Conservation (phyloP, 1,284 basidiomycete genomes). For the Coriolopsis trogii region DNA sequence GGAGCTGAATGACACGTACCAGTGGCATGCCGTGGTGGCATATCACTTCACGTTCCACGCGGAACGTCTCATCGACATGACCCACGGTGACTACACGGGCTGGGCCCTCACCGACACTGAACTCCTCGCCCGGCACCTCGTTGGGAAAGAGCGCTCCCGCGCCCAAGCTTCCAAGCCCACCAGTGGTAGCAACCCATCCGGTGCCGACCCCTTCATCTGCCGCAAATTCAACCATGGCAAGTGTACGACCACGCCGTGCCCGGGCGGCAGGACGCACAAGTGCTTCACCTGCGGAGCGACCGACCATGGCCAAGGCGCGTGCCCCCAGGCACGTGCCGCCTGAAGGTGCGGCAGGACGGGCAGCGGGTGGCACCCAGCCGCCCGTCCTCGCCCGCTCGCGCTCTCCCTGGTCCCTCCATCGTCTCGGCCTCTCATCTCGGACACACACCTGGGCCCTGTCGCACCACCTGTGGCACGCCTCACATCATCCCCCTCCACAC, state of each 20-base stretch:
- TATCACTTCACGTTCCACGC: conserved; percentile 13
- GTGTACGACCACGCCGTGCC: conserved; percentile 8
- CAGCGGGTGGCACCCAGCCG: not conserved
- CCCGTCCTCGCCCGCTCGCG: not conserved
- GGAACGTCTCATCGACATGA: conserved; percentile 7
- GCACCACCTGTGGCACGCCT: no score
- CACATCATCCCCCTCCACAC: not conserved
- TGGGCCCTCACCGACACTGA: conserved; percentile 2
- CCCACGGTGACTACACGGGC: conserved; percentile 8
- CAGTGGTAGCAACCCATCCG: not conserved
- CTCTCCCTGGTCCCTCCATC: not conserved
- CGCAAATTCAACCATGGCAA: conserved; percentile 8
- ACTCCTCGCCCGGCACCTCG: conserved; percentile 1
- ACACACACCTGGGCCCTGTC: no score
- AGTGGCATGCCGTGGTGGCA: conserved; percentile 3
- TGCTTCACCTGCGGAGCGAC: not conserved
- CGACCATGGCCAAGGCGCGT: conserved; percentile 2
- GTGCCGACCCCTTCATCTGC: not conserved
- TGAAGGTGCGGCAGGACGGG: not conserved
- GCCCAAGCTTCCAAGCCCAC: no score
- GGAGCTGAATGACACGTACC: no score
- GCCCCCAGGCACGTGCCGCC: not conserved
- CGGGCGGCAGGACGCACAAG: not conserved
- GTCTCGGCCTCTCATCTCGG: no score
- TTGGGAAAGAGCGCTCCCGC: conserved; percentile 1